Conservation (phyloP, 208 protist genomes). For the Ichthyophonus hoferi region DNA sequence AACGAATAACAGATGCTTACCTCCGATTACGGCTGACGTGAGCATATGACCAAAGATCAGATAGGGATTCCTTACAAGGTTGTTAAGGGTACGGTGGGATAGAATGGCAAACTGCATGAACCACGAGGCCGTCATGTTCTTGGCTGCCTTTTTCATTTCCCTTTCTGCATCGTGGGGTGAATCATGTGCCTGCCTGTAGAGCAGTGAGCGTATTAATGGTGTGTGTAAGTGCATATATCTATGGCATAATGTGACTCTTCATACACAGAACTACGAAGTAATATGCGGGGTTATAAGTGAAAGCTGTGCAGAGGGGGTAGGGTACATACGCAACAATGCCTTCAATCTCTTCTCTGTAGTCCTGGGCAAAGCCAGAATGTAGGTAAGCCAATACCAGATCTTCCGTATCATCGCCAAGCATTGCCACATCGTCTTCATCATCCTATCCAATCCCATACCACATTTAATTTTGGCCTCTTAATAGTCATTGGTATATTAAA, state of each 20-base stretch:
- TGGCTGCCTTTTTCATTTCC: background rate
- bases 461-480: too few species aligned
- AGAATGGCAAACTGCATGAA: slow-evolving; percentile 14
- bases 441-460: background rate
- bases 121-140: slow-evolving; percentile 13
- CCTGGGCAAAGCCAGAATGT: background rate
- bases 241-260: background rate
- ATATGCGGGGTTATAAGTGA: too few species aligned
- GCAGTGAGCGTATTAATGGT: background rate
- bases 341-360: background rate
- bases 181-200: background rate
- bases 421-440: background rate
- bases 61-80: background rate
- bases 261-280: background rate
- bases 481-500: too few species aligned
- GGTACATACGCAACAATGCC: background rate
- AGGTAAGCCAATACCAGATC: background rate
- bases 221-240: background rate
- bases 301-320: too few species aligned
- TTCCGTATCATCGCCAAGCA: background rate
- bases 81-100: slow-evolving; percentile 2
- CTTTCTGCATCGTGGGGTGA: background rate
- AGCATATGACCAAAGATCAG: slow-evolving; percentile 4
- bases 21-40: background rate
- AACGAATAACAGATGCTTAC: too few species aligned